These are phyloP conservation scores for Iris macrosiphon DNA, from an alignment of 106 monocot genomes.

Conservation along the genomic window DNA sequence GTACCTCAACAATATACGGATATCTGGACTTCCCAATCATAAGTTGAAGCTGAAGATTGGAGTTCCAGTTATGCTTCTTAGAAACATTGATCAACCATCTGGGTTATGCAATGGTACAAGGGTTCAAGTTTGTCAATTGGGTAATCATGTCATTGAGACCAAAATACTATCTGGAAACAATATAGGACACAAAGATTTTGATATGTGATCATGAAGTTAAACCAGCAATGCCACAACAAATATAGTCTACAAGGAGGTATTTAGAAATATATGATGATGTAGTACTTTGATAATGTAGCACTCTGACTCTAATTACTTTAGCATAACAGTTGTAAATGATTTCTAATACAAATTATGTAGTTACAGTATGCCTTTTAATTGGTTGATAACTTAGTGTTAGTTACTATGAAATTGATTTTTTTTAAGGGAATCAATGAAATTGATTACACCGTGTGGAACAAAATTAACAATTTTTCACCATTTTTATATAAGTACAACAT, in stretches of 20 bases:
- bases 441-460: too few relatives aligned
- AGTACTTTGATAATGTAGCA: too few relatives aligned
- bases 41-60: constrained; percentile 13
- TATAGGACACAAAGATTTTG: neutral
- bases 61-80: constrained; percentile 14
- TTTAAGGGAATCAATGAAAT: too few relatives aligned
- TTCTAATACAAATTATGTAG: too few relatives aligned
- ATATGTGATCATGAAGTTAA: neutral
- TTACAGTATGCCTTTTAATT: too few relatives aligned
- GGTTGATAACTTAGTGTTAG: too few relatives aligned
- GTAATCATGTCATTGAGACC: too few relatives aligned
- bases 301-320: too few relatives aligned
- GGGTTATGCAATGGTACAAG: constrained; percentile 22
- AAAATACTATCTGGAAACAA: constrained; percentile 5
- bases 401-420: too few relatives aligned
- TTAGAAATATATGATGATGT: neutral
- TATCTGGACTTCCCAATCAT: constrained; percentile 9
- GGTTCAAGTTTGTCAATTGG: neutral
- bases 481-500: too few relatives aligned
- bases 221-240: neutral
- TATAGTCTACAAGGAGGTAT: neutral
- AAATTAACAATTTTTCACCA: too few relatives aligned
- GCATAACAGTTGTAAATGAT: too few relatives aligned
- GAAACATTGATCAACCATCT: constrained; percentile 15
- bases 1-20: constrained; percentile 6